Conservation (phyloP, 306 rosid species). For the Pyrus betulifolia region DNA sequence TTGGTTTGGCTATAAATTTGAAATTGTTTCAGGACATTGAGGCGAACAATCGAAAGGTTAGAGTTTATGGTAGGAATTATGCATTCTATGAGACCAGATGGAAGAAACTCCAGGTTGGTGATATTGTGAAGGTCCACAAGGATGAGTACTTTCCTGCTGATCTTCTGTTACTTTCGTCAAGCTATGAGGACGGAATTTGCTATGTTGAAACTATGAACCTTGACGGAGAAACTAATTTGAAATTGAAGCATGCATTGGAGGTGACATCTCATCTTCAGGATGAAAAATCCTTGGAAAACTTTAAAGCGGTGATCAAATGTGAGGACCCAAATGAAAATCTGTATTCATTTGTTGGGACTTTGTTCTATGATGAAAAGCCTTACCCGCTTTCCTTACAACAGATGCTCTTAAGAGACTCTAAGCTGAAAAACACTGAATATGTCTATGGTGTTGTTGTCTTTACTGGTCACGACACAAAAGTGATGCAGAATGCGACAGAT, state of each 20-base stretch:
- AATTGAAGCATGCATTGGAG: conserved; percentile 70
- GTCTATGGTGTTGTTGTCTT: conserved; percentile 64
- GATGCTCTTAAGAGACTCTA: conserved; percentile 78
- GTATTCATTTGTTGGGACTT: conserved; percentile 73
- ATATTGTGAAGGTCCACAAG: conserved; percentile 63
- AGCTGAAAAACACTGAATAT: conserved; percentile 80
- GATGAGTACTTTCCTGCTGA: conserved; percentile 90
- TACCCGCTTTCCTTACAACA: conserved; percentile 65
- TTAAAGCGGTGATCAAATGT: conserved; percentile 54
- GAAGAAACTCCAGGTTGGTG: conserved; percentile 84
- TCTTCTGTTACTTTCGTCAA: conserved; percentile 70
- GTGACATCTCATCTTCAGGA: conserved; percentile 40
- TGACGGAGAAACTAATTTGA: conserved; percentile 92
- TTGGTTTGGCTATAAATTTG: conserved; percentile 16
- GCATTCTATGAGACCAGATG: conserved; percentile 61
- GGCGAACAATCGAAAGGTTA: conserved; percentile 68
- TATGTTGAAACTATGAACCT: conserved; percentile 92
- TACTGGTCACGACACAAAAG: conserved; percentile 85
- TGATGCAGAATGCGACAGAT: conserved; percentile 76
- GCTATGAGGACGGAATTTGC: conserved; percentile 73
- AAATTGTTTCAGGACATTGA: conserved; percentile 55
- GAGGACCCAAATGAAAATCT: conserved; percentile 90
- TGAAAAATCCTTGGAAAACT: conserved; percentile 45
- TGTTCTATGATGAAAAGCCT: conserved; percentile 30
- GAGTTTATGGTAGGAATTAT: conserved; percentile 34